These are phyloP conservation scores for Kwoniella botswanensis DNA, from an alignment of 768 basidiomycete species.

Conservation along the genomic window DNA sequence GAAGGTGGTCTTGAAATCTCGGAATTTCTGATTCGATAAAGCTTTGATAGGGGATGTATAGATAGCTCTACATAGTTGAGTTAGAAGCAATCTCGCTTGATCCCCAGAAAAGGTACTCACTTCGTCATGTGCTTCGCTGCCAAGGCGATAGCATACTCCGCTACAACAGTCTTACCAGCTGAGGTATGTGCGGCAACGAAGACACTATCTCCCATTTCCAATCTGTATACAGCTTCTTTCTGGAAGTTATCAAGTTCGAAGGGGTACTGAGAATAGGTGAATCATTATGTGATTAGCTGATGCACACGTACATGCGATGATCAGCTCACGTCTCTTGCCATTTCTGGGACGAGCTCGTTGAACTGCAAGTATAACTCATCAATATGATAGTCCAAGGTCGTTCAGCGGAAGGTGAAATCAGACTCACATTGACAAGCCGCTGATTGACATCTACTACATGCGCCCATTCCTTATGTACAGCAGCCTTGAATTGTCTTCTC, in stretches of 20 bases:
- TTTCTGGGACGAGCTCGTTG: constrained; percentile 88
- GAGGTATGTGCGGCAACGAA: constrained; percentile 99
- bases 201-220: constrained; percentile 95
- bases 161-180: constrained; percentile 99
- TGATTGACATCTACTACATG: constrained; percentile 94
- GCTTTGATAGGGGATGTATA: constrained; percentile 99
- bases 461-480: constrained; percentile 90
- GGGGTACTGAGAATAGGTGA: constrained; percentile 71
- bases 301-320: background rate
- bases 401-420: background rate
- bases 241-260: constrained; percentile 98
- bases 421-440: constrained; percentile 71
- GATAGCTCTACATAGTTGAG: constrained; percentile 70
- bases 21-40: constrained; percentile 96
- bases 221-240: constrained; percentile 96
- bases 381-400: background rate
- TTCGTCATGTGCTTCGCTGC: constrained; percentile 99
- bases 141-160: constrained; percentile 96
- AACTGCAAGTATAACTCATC: constrained; percentile 34
- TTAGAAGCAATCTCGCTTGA: constrained; percentile 6
- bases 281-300: background rate
- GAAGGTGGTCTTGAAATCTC: constrained; percentile 97
- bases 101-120: constrained; percentile 60
- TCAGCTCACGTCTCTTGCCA: constrained; percentile 82
- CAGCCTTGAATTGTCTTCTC: constrained; percentile 45